Conservation (phyloP, 129 eudicot species). For the Logfia minima region DNA sequence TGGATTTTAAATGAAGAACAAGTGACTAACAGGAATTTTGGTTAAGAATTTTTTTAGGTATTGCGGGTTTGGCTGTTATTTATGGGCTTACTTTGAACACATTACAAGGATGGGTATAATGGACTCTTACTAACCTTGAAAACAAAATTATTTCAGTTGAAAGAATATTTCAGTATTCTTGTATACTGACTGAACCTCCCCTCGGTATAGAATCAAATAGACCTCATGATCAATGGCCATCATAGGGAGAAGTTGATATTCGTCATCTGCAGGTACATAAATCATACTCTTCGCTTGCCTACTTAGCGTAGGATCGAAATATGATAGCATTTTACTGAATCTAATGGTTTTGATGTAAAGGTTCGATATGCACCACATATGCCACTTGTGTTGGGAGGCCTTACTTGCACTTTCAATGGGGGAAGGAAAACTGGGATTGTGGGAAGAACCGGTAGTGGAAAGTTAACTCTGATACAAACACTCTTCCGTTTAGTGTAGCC, state of each 20-base stretch:
- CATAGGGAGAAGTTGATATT: slow-evolving; percentile 35
- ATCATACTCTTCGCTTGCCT: background rate
- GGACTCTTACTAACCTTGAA: slow-evolving; percentile 39
- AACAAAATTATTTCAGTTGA: slow-evolving; percentile 49
- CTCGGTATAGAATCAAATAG: slow-evolving; percentile 34
- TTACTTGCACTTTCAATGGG: slow-evolving; percentile 75
- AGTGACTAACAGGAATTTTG: background rate
- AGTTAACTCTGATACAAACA: slow-evolving; percentile 82
- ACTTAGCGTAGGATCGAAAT: background rate
- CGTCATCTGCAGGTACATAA: slow-evolving; percentile 40
- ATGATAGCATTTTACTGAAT: background rate
- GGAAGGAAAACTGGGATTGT: slow-evolving; percentile 81
- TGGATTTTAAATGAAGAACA: background rate
- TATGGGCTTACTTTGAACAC: slow-evolving; percentile 45
- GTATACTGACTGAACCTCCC: slow-evolving; percentile 30
- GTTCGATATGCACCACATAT: slow-evolving; percentile 81
- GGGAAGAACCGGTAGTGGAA: slow-evolving; percentile 94
- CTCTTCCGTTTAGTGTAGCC: slow-evolving; percentile 92
- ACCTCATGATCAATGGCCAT: slow-evolving; percentile 33
- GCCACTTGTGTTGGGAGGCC: slow-evolving; percentile 79
- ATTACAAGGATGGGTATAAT: slow-evolving; percentile 29
- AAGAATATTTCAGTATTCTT: slow-evolving; percentile 41
- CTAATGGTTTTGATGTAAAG: slow-evolving; percentile 35
- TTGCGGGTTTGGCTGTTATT: slow-evolving; percentile 42
- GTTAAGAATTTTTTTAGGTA: slow-evolving; percentile 1